Evolutionary conservation across 768 basidiomycete species (phyloP).

Genomic region (Hysterangium stoloniferum): DNA sequence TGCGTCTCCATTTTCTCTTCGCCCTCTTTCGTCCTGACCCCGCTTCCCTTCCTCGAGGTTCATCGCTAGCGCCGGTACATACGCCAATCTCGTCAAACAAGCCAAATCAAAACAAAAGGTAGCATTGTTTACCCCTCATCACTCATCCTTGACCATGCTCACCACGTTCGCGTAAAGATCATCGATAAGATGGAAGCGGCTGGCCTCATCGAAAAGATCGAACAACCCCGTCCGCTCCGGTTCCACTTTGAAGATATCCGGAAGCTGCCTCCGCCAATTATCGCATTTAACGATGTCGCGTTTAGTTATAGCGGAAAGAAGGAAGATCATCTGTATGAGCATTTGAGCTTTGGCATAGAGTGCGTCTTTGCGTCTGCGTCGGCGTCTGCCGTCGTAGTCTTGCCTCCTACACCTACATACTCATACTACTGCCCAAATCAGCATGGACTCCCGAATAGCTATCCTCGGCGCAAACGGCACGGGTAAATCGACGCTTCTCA

Average conservation of each 20-base stretch:
- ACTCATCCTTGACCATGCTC: not conserved
- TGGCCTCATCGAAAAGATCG: conserved; percentile 89
- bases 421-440: conserved; percentile 29
- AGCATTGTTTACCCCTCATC: not conserved
- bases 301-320: conserved; percentile 93
- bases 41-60: conserved; percentile 44
- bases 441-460: conserved; percentile 92
- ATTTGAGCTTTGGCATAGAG: conserved; percentile 97
- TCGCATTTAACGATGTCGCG: conserved; percentile 91
- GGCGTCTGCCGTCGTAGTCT: not conserved
- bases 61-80: conserved; percentile 99
- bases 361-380: conserved; percentile 30
- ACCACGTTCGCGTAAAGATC: conserved; percentile 38
- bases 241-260: conserved; percentile 97
- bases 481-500: conserved; percentile 86
- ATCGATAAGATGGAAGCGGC: conserved; percentile 99
- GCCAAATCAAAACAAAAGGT: conserved; percentile 97
- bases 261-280: conserved; percentile 93
- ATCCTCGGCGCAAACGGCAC: conserved; percentile 96
- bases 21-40: conserved; percentile 9
- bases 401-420: too few relatives aligned
- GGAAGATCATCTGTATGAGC: conserved; percentile 79
- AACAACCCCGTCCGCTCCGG: conserved; percentile 58
- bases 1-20: conserved; percentile 27
- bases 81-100: conserved; percentile 97